Conservation (phyloP, 805 yeast genomes). For the Saccharomyces jurei region DNA sequence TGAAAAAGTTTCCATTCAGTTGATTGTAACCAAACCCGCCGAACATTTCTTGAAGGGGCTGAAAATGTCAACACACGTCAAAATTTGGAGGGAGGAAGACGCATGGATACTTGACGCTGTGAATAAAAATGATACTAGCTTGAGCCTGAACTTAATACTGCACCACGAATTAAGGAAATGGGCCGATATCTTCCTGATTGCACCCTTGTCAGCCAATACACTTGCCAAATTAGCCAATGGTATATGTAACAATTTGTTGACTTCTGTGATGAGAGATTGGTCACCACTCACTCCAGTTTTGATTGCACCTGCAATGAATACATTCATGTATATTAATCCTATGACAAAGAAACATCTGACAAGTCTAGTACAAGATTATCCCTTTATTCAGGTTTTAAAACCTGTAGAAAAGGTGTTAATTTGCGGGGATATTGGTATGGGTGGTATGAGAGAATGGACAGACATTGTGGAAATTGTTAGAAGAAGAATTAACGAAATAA, state of each 20-base stretch:
- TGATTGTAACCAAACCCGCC: conserved; percentile 72
- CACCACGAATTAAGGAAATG: conserved; percentile 75
- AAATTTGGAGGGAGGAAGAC: conserved; percentile 80
- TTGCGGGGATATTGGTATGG: conserved; percentile 87
- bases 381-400: conserved; percentile 63
- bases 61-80: conserved; percentile 64
- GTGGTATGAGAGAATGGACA: conserved; percentile 86
- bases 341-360: conserved; percentile 65
- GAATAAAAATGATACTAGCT: conserved; percentile 45
- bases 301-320: conserved; percentile 80
- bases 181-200: conserved; percentile 74
- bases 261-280: conserved; percentile 73
- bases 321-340: conserved; percentile 75
- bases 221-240: conserved; percentile 70
- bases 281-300: conserved; percentile 63
- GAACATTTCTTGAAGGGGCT: conserved; percentile 58
- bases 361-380: conserved; percentile 59
- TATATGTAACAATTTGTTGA: conserved; percentile 66
- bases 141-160: conserved; percentile 33
- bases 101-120: conserved; percentile 54
- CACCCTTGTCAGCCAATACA: conserved; percentile 75
- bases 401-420: conserved; percentile 75
- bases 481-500: conserved; percentile 29
- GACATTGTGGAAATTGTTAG: conserved; percentile 61
- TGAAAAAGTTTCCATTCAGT: conserved; percentile 69